Percentiles rank a stretch among this genome's conserved stretches.
Evolutionary conservation across 2,329 filamentous ascomycete genomes (phyloP).

Genomic region (Hypoxylon sp.): DNA sequence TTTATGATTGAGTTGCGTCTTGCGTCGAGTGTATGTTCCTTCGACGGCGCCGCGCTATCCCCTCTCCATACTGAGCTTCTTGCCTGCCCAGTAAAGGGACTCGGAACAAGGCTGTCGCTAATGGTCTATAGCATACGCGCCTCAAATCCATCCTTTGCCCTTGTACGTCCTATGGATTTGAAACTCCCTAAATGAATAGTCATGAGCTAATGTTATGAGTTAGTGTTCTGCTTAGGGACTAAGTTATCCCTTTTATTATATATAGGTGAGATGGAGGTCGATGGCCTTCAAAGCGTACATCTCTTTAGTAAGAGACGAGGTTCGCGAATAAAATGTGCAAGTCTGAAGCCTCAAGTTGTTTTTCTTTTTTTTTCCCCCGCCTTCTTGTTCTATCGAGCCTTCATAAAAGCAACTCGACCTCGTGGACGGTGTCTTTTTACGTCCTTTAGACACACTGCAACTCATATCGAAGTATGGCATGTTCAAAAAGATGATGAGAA

Average conservation of each 20-base stretch:
- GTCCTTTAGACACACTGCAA: no score
- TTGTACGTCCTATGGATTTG: background rate
- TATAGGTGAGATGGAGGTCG: background rate
- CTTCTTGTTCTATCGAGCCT: no score
- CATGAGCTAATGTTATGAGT: slow-evolving; percentile 5
- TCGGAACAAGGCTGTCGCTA: background rate
- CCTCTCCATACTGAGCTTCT: background rate
- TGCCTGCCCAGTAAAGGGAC: background rate
- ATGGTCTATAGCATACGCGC: background rate
- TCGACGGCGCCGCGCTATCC: background rate
- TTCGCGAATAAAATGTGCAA: no score
- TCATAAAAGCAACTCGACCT: no score
- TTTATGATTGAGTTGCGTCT: background rate
- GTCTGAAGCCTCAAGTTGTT: no score
- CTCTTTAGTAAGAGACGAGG: no score
- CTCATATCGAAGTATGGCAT: background rate
- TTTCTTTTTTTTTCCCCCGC: no score
- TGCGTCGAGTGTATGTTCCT: background rate
- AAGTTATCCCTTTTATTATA: background rate
- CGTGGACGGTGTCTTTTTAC: no score
- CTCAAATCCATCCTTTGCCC: background rate
- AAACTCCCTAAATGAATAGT: slow-evolving; percentile 2
- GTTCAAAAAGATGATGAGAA: no score
- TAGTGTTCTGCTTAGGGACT: background rate
- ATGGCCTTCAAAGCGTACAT: no score